Evolutionary conservation across 164 flowering plant genomes (phyloP).

Genomic region (Nymphaea colorata): DNA sequence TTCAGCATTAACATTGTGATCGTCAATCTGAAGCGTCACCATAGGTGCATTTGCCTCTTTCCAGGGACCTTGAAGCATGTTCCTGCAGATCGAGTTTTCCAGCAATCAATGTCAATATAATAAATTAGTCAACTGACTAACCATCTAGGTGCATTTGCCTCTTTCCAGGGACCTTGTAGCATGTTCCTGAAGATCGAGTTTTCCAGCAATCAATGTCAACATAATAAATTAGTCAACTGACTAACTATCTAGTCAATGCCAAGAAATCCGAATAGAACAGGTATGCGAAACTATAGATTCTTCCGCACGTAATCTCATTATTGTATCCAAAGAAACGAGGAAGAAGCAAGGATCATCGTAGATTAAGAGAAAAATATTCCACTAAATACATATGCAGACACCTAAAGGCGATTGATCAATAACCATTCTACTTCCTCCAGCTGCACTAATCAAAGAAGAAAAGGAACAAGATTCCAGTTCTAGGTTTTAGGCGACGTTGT

Average conservation of each 20-base stretch:
- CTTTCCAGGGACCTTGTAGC: conserved; percentile 99
- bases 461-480: too few species aligned
- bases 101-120: not conserved
- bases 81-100: conserved; percentile 34
- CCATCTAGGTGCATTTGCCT: conserved; percentile 50
- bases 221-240: not conserved
- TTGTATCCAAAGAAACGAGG: too few species aligned
- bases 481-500: too few species aligned
- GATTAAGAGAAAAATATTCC: too few species aligned
- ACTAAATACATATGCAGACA: too few species aligned
- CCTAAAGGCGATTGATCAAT: too few species aligned
- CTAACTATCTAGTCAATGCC: conserved; percentile 3
- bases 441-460: too few species aligned
- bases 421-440: too few species aligned
- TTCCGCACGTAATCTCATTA: too few species aligned
- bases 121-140: not conserved
- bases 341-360: too few species aligned
- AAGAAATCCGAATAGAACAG: too few species aligned
- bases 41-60: conserved; percentile 76
- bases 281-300: too few species aligned
- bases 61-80: conserved; percentile 99
- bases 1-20: conserved; percentile 75
- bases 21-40: conserved; percentile 76
- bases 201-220: not conserved
- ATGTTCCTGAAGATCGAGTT: conserved; percentile 59